Percentiles rank a stretch among this genome's conserved stretches.
phyloP scores from a whole-genome alignment of 1,139 yeast genomes.

The Kodamaea anthophila region DNA sequence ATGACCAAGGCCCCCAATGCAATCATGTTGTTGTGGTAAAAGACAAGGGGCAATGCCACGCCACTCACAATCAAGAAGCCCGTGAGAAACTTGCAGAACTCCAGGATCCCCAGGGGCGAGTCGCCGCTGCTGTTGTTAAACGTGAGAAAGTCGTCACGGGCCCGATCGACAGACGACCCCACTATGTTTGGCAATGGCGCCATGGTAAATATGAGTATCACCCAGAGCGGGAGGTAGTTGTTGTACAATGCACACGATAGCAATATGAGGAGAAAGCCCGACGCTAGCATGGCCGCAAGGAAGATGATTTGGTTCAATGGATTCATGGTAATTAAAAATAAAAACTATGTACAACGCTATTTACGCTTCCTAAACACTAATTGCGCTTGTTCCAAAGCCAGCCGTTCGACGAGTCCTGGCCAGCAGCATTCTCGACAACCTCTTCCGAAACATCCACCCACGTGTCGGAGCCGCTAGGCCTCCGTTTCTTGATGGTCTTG shows the following conservation, averaged over 20 bases:
- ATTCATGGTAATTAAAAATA: no score
- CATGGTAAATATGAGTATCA: conserved; percentile 53
- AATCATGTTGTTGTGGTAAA: conserved; percentile 56
- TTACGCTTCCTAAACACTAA: neutral
- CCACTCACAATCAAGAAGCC: conserved; percentile 68
- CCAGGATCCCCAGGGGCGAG: conserved; percentile 46
- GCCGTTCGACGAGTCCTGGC: conserved; percentile 2
- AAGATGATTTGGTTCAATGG: conserved; percentile 70
- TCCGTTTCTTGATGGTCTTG: conserved; percentile 32
- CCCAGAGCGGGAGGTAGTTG: conserved; percentile 69
- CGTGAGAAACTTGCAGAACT: conserved; percentile 55
- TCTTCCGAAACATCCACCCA: conserved; percentile 27
- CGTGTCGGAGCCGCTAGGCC: conserved; percentile 28
- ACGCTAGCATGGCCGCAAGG: conserved; percentile 62
- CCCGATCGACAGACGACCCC: conserved; percentile 37
- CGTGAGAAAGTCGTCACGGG: conserved; percentile 56
- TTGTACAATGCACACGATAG: conserved; percentile 68
- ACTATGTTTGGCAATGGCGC: conserved; percentile 68
- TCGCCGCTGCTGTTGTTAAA: conserved; percentile 45
- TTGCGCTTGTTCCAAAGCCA: conserved; percentile 13
- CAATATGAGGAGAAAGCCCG: conserved; percentile 67
- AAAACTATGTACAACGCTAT: no score
- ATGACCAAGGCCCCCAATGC: conserved; percentile 53
- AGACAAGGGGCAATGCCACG: conserved; percentile 55
- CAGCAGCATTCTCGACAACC: conserved; percentile 5